phyloP scores from a whole-genome alignment of 257 asterid species.

The Capsicum pubescens region DNA sequence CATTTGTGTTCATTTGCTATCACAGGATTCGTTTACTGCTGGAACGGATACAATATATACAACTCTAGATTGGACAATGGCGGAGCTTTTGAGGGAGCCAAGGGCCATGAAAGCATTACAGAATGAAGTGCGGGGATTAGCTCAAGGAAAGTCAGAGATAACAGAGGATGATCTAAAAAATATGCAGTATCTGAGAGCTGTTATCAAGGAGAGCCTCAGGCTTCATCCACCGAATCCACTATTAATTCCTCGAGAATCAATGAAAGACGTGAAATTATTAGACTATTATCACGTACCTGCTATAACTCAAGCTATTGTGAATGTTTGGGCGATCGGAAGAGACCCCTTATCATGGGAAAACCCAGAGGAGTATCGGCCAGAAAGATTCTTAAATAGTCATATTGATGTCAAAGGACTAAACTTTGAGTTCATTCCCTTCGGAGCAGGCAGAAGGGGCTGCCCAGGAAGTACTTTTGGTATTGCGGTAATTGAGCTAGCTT shows the following conservation, averaged over 20 bases:
- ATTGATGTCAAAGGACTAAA: conserved; percentile 47
- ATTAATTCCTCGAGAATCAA: conserved; percentile 52
- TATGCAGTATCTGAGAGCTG: conserved; percentile 52
- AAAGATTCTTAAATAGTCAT: conserved; percentile 43
- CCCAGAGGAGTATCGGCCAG: conserved; percentile 52
- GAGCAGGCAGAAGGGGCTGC: conserved; percentile 64
- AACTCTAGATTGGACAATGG: conserved; percentile 45
- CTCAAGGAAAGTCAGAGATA: conserved; percentile 32
- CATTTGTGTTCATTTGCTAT: neutral
- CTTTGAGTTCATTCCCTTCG: conserved; percentile 59
- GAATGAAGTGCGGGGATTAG: conserved; percentile 39
- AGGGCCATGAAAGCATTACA: conserved; percentile 29
- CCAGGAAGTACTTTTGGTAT: conserved; percentile 49
- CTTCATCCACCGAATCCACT: conserved; percentile 52
- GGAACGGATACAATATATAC: conserved; percentile 25
- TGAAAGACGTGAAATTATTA: conserved; percentile 39
- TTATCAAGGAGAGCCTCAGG: conserved; percentile 49
- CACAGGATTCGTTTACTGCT: conserved; percentile 24
- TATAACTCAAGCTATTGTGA: conserved; percentile 43
- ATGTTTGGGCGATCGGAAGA: conserved; percentile 57
- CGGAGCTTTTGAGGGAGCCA: conserved; percentile 43
- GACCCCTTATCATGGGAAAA: conserved; percentile 55
- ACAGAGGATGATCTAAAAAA: conserved; percentile 43
- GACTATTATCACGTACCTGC: conserved; percentile 49
- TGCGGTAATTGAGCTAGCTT: conserved; percentile 41